phyloP scores from a whole-genome alignment of 2,329 filamentous ascomycete genomes.

The Xylariales sp. region DNA sequence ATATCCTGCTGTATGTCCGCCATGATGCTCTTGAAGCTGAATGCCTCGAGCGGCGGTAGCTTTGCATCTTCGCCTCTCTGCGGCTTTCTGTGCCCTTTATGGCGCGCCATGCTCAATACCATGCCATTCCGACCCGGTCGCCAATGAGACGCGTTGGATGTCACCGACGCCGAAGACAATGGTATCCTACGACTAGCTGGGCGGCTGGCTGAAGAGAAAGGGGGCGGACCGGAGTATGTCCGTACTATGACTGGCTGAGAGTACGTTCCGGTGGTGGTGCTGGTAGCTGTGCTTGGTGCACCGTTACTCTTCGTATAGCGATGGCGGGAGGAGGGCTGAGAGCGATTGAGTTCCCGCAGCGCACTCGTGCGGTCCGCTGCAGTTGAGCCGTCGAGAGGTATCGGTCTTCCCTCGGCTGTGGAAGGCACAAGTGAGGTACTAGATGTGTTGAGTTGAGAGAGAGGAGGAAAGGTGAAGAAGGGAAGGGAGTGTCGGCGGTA shows the following conservation, averaged over 20 bases:
- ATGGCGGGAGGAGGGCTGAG: conserved; percentile 49
- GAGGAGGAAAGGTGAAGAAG: conserved; percentile 40
- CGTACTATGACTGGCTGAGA: conserved; percentile 63
- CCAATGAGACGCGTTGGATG: conserved; percentile 20
- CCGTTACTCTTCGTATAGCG: conserved; percentile 53
- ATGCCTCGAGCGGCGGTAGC: conserved; percentile 58
- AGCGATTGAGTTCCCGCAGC: conserved; percentile 54
- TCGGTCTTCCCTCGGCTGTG: conserved; percentile 51
- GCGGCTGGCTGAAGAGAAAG: conserved; percentile 27
- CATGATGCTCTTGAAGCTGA: conserved; percentile 62
- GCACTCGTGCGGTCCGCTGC: conserved; percentile 55
- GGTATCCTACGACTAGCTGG: conserved; percentile 26
- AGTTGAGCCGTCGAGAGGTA: conserved; percentile 52
- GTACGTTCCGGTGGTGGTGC: conserved; percentile 41
- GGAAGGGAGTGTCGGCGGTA: conserved; percentile 35
- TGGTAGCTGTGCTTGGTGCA: conserved; percentile 40
- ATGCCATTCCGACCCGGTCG: conserved; percentile 33
- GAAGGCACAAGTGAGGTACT: conserved; percentile 50
- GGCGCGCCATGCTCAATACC: conserved; percentile 38
- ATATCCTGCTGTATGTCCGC: conserved; percentile 51
- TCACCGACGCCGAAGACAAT: conserved; percentile 19
- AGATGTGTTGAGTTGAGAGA: conserved; percentile 44
- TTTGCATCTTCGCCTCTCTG: conserved; percentile 32
- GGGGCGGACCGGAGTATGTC: conserved; percentile 51
- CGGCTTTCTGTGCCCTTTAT: conserved; percentile 35